Conservation (phyloP, 2,329 filamentous ascomycete genomes). For the Diaporthe sp. region DNA sequence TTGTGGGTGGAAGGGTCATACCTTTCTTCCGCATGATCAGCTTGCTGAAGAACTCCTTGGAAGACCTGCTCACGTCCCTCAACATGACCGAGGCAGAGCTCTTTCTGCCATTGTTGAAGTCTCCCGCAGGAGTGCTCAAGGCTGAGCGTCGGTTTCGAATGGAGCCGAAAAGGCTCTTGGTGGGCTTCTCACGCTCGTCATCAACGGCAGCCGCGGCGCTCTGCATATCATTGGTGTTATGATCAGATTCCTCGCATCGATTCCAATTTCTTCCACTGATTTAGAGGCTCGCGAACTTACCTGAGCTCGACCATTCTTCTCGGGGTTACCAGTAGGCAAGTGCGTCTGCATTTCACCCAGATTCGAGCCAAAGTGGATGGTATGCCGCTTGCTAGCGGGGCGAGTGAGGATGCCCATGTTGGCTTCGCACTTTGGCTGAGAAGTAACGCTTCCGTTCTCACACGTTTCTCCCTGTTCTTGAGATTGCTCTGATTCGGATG, state of each 20-base stretch:
- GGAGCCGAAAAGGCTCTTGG: conserved; percentile 12
- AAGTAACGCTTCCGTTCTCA: neutral
- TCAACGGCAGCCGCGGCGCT: neutral
- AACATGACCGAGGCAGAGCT: conserved; percentile 31
- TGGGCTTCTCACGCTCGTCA: conserved; percentile 17
- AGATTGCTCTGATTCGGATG: neutral
- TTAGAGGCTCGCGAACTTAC: neutral
- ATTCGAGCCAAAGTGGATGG: conserved; percentile 2
- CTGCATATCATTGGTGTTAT: neutral
- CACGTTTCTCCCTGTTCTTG: neutral
- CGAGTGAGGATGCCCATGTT: neutral
- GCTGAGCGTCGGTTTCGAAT: conserved; percentile 30
- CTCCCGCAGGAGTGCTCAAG: neutral
- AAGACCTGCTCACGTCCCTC: conserved; percentile 8
- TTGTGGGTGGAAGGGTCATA: neutral
- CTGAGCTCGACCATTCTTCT: neutral
- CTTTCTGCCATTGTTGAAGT: conserved; percentile 30
- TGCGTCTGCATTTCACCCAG: neutral
- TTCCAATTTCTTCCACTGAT: neutral
- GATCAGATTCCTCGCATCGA: neutral
- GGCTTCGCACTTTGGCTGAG: neutral
- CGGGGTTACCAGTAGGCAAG: neutral
- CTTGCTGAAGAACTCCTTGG: conserved; percentile 28
- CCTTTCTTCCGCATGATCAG: neutral
- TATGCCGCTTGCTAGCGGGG: neutral